Conservation (phyloP, 805 yeast species). For the Saturnispora dispora region DNA sequence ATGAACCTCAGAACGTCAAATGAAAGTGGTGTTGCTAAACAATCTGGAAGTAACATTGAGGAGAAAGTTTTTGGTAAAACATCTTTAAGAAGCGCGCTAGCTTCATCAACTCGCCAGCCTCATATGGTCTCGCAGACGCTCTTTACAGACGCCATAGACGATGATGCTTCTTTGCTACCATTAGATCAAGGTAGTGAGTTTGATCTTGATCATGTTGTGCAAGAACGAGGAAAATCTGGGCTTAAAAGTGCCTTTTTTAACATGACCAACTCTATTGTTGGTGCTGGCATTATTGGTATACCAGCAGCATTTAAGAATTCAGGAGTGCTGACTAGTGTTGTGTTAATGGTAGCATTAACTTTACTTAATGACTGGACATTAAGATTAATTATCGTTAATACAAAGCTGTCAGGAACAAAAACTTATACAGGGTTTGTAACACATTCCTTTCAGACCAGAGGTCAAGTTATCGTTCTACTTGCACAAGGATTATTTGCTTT, state of each 20-base stretch:
- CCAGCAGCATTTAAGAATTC: conserved; percentile 79
- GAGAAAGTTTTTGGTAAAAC: background rate
- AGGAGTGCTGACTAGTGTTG: conserved; percentile 67
- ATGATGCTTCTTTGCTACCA: conserved; percentile 2
- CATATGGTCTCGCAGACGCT: background rate
- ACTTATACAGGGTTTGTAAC: conserved; percentile 83
- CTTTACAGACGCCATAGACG: conserved; percentile 13
- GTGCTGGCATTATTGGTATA: conserved; percentile 94
- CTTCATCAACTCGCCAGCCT: background rate
- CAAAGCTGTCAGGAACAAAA: conserved; percentile 64
- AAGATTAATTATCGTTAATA: conserved; percentile 68
- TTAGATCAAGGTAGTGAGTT: background rate
- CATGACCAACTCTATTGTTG: conserved; percentile 91
- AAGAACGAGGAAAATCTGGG: conserved; percentile 28
- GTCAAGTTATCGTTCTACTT: conserved; percentile 55
- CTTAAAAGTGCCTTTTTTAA: conserved; percentile 91
- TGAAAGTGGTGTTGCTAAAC: background rate
- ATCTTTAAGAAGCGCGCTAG: background rate
- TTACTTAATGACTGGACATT: conserved; percentile 81
- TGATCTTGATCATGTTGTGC: background rate
- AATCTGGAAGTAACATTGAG: background rate
- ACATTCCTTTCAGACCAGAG: conserved; percentile 66
- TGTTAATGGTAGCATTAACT: conserved; percentile 53
- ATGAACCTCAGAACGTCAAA: background rate
- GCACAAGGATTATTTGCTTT: conserved; percentile 86